These are phyloP conservation scores for Erodium chrysanthum DNA, from an alignment of 441 rosid species.

Conservation along the genomic window DNA sequence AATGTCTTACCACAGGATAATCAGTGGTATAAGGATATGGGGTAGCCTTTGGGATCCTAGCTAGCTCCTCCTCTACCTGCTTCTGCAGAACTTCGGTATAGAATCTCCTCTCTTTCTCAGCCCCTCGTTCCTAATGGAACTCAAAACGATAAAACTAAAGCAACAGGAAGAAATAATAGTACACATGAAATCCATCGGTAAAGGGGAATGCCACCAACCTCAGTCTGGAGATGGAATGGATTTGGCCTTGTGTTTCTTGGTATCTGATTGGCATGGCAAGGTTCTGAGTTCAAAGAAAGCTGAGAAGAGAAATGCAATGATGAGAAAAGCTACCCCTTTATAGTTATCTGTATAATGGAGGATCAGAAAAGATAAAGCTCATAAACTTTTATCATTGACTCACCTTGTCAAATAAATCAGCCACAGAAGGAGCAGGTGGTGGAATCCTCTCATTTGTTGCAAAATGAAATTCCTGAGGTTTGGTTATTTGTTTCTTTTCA, in stretches of 20 bases:
- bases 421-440: constrained; percentile 36
- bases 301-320: constrained; percentile 23
- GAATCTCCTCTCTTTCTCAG: constrained; percentile 67
- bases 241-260: constrained; percentile 68
- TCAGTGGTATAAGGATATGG: constrained; percentile 99
- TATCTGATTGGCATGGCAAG: constrained; percentile 37
- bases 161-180: constrained; percentile 9
- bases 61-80: constrained; percentile 61
- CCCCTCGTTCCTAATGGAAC: constrained; percentile 74
- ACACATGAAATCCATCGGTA: not conserved
- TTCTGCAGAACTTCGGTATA: constrained; percentile 46
- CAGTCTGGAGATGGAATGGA: constrained; percentile 86
- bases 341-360: not conserved
- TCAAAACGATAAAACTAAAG: not conserved
- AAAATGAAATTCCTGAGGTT: constrained; percentile 85
- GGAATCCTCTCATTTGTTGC: constrained; percentile 83
- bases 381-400: not conserved
- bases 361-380: not conserved
- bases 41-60: constrained; percentile 65
- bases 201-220: constrained; percentile 32
- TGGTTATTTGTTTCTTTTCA: constrained; percentile 64
- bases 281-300: constrained; percentile 81
- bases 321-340: not conserved
- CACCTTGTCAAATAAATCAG: constrained; percentile 82
- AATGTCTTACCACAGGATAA: constrained; percentile 68